These are phyloP conservation scores for Xylaria acuta DNA, from an alignment of 495 filamentous ascomycete species.

Conservation along the genomic window DNA sequence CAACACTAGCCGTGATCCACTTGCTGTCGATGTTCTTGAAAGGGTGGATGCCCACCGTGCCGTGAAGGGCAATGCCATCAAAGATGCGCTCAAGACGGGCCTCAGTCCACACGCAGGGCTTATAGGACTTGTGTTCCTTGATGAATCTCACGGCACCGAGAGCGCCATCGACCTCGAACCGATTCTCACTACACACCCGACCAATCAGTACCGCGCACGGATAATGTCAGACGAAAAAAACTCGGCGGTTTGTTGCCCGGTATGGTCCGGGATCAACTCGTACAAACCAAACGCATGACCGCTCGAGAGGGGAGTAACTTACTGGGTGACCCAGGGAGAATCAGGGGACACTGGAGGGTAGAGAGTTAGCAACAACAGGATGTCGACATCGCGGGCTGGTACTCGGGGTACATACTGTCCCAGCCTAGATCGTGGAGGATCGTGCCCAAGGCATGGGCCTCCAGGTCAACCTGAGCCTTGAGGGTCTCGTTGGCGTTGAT, in stretches of 20 bases:
- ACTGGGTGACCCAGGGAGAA: constrained; percentile 30
- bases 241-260: background rate
- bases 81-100: constrained; percentile 33
- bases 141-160: constrained; percentile 82
- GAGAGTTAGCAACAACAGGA: background rate
- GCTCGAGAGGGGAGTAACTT: background rate
- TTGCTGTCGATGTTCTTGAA: constrained; percentile 35
- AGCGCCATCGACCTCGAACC: constrained; percentile 68
- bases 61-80: constrained; percentile 38
- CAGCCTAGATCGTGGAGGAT: constrained; percentile 45
- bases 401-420: constrained; percentile 28
- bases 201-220: background rate
- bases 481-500: constrained; percentile 42
- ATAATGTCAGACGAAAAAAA: background rate
- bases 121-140: constrained; percentile 35
- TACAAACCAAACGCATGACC: no score
- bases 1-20: constrained; percentile 28
- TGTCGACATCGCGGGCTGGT: background rate
- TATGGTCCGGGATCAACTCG: no score
- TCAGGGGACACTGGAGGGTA: constrained; percentile 23
- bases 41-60: constrained; percentile 26
- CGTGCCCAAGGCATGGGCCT: constrained; percentile 42
- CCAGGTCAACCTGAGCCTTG: constrained; percentile 39
- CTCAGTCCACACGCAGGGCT: constrained; percentile 25
- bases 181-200: constrained; percentile 36